Base-by-base conservation (phyloP, 176 grass and related monocot species). In the Raddia distichophylla region DNA sequence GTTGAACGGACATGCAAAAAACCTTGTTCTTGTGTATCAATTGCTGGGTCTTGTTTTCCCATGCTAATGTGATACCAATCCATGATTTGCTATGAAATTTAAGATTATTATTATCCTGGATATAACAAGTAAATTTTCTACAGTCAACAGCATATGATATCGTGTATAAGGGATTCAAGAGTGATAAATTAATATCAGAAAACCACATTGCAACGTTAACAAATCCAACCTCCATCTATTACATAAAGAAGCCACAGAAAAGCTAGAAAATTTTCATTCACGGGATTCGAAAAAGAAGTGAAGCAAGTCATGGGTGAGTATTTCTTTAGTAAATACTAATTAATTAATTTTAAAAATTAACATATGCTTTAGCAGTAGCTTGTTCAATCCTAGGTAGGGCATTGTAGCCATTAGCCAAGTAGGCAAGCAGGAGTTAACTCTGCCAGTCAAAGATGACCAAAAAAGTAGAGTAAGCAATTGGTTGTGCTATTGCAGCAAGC, bases 1-100 rank as follows among this genome's bases (percentile, higher is more conserved):
- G 92, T 79, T 85, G 82, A 16, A 91, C 55, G 0, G 84, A 90
- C 86, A 85, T 89, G 79, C 86, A 95, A 68, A 93, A 33, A 17
- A 95, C 82, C 82, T 86, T 89, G 69, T 66, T 77, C 47, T 46
- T 40, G 47, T 85, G 79, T 40, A 84, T 88, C 60, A 82, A 20
- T 53, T 81, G 67, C 68, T 51, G 16, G 75, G 63, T 40, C 51
- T 80, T 88, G 76, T 37, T 71, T 82, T 93, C 84, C 73, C 88
- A 86, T 45, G 63, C 72, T 52, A 90, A 83, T 20, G 80, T 49
- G 10, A 55, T 68, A 14, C 75, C 71, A 46, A 68, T 10, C 79
- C 83, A 88, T 84, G 83, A 79, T 32, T 54, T 93, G 70, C 12
- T 91, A 63, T 22, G 49, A 55, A 93, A 91, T 71, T 60, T 74